phyloP scores from a whole-genome alignment of 2,329 filamentous ascomycete species.

The Botryosphaeria agaves region DNA sequence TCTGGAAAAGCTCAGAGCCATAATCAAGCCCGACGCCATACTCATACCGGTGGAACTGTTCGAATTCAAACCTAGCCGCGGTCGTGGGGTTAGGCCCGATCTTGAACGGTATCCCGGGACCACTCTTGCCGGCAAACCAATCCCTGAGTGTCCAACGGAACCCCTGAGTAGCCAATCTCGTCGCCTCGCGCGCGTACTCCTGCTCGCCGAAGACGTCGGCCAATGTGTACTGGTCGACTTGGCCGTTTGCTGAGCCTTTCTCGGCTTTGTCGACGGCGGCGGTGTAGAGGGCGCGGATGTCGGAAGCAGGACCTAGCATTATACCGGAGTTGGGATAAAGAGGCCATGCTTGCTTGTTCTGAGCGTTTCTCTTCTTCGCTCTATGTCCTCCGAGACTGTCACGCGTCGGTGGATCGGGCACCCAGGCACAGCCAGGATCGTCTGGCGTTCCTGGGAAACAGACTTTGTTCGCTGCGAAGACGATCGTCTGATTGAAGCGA shows the following conservation, averaged over 20 bases:
- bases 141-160: slow-evolving; percentile 12
- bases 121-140: slow-evolving; percentile 11
- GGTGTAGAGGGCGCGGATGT: slow-evolving; percentile 22
- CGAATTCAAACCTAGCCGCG: slow-evolving; percentile 9
- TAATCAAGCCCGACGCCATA: slow-evolving; percentile 31
- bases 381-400: slow-evolving; percentile 21
- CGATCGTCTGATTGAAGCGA: slow-evolving; percentile 10
- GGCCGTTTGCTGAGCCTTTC: slow-evolving; percentile 12
- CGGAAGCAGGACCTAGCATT: slow-evolving; percentile 23
- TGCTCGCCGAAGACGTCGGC: slow-evolving; percentile 35
- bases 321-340: slow-evolving; percentile 32
- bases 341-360: too few species aligned
- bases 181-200: slow-evolving; percentile 29
- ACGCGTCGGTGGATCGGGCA: slow-evolving; percentile 10
- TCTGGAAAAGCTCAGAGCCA: slow-evolving; percentile 28
- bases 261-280: slow-evolving; percentile 20
- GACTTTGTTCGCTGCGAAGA: slow-evolving; percentile 16
- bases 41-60: slow-evolving; percentile 20
- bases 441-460: slow-evolving; percentile 12
- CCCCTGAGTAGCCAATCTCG: slow-evolving; percentile 16
- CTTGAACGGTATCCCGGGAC: slow-evolving; percentile 2
- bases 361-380: too few species aligned
- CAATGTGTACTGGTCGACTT: slow-evolving; percentile 29
- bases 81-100: slow-evolving; percentile 16
- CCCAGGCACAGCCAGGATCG: slow-evolving; percentile 14